phyloP scores from a whole-genome alignment of 345 rosid genomes.

The Geranium rotundifolium region DNA sequence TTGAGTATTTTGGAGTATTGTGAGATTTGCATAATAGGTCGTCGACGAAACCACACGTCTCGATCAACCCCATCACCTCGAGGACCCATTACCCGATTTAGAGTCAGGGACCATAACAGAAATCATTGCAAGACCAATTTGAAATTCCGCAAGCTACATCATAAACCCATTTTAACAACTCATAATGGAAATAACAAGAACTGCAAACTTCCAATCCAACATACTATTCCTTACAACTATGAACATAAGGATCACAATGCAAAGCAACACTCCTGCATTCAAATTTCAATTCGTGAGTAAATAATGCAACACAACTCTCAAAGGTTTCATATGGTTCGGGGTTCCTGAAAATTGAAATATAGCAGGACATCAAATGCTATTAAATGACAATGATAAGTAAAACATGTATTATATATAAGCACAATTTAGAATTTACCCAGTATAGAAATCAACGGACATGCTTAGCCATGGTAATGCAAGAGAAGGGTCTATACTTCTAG shows the following conservation, averaged over 20 bases:
- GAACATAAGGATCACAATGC: not conserved
- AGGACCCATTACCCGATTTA: no score
- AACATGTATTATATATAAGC: slow-evolving; percentile 6
- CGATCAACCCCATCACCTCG: no score
- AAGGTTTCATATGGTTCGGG: slow-evolving; percentile 56
- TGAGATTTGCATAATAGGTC: no score
- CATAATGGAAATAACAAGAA: not conserved
- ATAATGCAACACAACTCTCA: slow-evolving; percentile 65
- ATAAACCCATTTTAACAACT: slow-evolving; percentile 3
- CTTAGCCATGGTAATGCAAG: slow-evolving; percentile 97
- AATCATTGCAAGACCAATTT: slow-evolving; percentile 82
- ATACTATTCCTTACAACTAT: not conserved
- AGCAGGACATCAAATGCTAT: slow-evolving; percentile 6
- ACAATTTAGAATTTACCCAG: slow-evolving; percentile 34
- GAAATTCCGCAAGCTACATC: slow-evolving; percentile 81
- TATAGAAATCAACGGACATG: slow-evolving; percentile 66
- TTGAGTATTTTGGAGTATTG: no score
- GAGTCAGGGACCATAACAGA: no score
- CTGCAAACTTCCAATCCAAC: not conserved
- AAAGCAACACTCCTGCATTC: slow-evolving; percentile 3
- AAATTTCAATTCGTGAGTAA: not conserved
- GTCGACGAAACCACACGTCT: no score
- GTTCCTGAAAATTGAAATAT: slow-evolving; percentile 37
- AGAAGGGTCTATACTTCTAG: slow-evolving; percentile 95
- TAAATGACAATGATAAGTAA: slow-evolving; percentile 3